Base-by-base conservation (phyloP, 306 rosid species). In the Calophaca sinica region DNA sequence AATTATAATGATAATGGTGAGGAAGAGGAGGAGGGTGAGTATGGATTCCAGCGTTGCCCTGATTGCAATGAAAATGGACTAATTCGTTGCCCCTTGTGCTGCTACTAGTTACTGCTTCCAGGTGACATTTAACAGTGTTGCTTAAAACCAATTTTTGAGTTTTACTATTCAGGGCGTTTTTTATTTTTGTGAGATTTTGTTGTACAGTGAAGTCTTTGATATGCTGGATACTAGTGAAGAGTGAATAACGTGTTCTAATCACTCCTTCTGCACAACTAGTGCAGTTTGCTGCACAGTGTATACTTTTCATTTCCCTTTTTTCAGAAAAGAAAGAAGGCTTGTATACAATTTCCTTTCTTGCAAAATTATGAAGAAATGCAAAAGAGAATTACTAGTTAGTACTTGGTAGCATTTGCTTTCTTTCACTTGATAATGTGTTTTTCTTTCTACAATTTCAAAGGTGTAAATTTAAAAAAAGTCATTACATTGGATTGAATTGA, bases 31-130 rank as follows among this genome's bases (percentile, higher is more conserved):
- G 75, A 53, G 5, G 84, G 76, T 9, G 88, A 75, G 4, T 89
- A 55, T 68, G 97, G 98, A 15, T 92, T 92, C 75, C 96, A 92
- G 62, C 91, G 97, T 28, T 96, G 99, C 71, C 87, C 89, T 9
- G 88, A 90, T 80, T 96, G 99, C 62, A 92, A 96, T 75, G 99
- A 96, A 68, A 96, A 90, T 84, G 99, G 99, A 59, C 81, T 96
- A 39, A 84, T 89, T 39, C 89, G 98, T 1, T 96, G 99, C 70
- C 89, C 93, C 4, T 36, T 85, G 7, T 92, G 98, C 76, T 92
- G 93, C 83, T 70, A 39, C 58, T 88, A 81, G 69, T 67, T 75
- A 9, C 15, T 53, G 14, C 9, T 61, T 49, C 28, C 76, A 9
- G 67, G 76, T 78, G 63, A 51, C 58, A 72, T 53, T 52, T 48